Conservation (phyloP, 257 asterid species). For the Knoxia roxburghii region DNA sequence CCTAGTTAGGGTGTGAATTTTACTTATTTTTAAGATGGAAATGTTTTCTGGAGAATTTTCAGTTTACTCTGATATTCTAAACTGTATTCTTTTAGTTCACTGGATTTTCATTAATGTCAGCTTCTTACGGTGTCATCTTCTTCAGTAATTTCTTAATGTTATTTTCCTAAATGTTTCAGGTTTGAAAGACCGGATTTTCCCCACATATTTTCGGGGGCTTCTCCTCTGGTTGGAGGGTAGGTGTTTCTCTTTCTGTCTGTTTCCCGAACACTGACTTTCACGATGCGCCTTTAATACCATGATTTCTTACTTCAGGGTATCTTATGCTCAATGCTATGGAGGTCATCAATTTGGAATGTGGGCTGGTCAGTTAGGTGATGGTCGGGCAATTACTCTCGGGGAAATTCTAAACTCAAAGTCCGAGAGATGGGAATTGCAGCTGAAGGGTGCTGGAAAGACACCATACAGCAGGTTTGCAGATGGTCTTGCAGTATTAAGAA, state of each 20-base stretch:
- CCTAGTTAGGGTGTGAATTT: not conserved
- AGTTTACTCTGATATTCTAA: not conserved
- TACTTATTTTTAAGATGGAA: not conserved
- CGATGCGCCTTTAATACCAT: constrained; percentile 3
- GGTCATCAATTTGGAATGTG: constrained; percentile 99
- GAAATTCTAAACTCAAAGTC: constrained; percentile 69
- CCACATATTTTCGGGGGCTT: constrained; percentile 62
- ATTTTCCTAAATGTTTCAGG: constrained; percentile 38
- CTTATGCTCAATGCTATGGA: constrained; percentile 95
- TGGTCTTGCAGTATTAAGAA: constrained; percentile 95
- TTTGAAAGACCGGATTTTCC: constrained; percentile 85
- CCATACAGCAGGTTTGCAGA: constrained; percentile 99
- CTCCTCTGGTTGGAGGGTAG: constrained; percentile 67
- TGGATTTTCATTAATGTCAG: not conserved
- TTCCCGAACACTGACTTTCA: not conserved
- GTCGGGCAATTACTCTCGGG: constrained; percentile 94
- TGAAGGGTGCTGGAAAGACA: constrained; percentile 94
- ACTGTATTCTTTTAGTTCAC: not conserved
- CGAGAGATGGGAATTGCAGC: constrained; percentile 94
- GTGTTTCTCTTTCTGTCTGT: constrained; percentile 23
- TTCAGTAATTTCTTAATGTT: constrained; percentile 2
- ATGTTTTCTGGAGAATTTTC: not conserved
- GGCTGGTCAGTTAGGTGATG: constrained; percentile 99
- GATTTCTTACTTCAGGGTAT: constrained; percentile 32
- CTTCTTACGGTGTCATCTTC: constrained; percentile 4